Percentiles rank a stretch among this genome's conserved stretches.
These are phyloP conservation scores for Aspergillus ochraceus DNA, from an alignment of 2,329 filamentous ascomycete genomes.

Conservation along the genomic window DNA sequence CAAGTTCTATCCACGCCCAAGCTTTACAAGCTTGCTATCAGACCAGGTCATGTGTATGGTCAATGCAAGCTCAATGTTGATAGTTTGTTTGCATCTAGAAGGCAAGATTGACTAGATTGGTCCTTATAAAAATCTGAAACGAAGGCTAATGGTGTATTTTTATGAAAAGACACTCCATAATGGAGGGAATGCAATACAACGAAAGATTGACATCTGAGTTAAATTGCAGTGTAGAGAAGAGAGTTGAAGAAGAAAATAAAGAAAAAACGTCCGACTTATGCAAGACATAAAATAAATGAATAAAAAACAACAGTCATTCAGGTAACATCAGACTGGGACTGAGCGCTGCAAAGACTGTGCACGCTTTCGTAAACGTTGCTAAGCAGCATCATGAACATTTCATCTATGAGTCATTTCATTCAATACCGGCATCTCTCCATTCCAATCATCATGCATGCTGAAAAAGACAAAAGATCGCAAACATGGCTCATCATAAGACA, in stretches of 20 bases:
- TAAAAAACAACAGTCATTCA: not conserved
- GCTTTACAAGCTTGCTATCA: too few species aligned
- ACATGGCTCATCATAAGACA: conserved; percentile 12
- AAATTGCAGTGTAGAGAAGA: conserved; percentile 8
- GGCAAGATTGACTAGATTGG: too few species aligned
- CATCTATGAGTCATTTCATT: conserved; percentile 25
- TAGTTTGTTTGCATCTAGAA: too few species aligned
- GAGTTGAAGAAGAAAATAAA: not conserved
- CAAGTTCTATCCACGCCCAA: too few species aligned
- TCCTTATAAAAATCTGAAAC: too few species aligned
- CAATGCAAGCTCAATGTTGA: too few species aligned
- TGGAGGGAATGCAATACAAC: not conserved
- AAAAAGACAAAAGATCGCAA: conserved; percentile 9
- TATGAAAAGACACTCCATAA: not conserved
- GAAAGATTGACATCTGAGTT: conserved; percentile 7
- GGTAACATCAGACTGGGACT: conserved; percentile 9
- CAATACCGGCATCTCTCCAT: conserved; percentile 24
- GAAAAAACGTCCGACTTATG: conserved; percentile 14
- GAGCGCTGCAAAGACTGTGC: conserved; percentile 16
- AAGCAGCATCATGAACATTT: conserved; percentile 19
- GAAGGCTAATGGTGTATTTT: not conserved
- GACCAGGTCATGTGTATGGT: too few species aligned
- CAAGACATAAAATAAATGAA: conserved; percentile 9
- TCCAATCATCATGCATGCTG: conserved; percentile 23
- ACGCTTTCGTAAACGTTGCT: conserved; percentile 15